phyloP scores from a whole-genome alignment of 805 yeast species.

The Candida taoyuanica region DNA sequence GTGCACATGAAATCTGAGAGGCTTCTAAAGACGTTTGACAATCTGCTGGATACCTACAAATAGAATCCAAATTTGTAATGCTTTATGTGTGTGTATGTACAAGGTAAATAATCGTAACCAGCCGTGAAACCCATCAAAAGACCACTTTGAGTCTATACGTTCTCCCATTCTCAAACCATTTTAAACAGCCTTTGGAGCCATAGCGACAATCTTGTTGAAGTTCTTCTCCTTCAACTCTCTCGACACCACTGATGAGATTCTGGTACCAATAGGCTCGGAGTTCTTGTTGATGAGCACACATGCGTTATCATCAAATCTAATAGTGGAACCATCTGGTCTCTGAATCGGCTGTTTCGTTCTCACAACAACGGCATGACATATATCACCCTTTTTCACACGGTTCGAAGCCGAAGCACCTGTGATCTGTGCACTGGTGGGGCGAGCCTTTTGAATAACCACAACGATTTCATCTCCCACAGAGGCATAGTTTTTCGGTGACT shows the following conservation, averaged over 20 bases:
- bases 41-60: constrained; percentile 17
- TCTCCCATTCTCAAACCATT: too few species aligned
- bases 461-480: constrained; percentile 88
- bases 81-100: constrained; percentile 5
- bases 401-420: constrained; percentile 72
- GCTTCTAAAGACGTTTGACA: constrained; percentile 10
- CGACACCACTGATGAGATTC: constrained; percentile 87
- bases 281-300: constrained; percentile 91
- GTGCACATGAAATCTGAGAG: constrained; percentile 9
- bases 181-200: constrained; percentile 80
- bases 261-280: constrained; percentile 91
- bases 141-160: background rate
- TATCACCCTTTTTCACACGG: constrained; percentile 91
- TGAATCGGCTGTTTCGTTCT: constrained; percentile 76
- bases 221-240: constrained; percentile 82
- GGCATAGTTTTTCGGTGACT: constrained; percentile 80
- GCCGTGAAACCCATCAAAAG: constrained; percentile 9
- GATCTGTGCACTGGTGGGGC: constrained; percentile 64
- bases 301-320: constrained; percentile 93
- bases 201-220: constrained; percentile 77
- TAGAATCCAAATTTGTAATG: background rate
- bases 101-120: constrained; percentile 5
- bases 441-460: constrained; percentile 89
- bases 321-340: constrained; percentile 82
- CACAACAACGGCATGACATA: constrained; percentile 91